These are phyloP conservation scores for Leishmania tarentolae DNA, from an alignment of 208 protist species.

Conservation along the genomic window DNA sequence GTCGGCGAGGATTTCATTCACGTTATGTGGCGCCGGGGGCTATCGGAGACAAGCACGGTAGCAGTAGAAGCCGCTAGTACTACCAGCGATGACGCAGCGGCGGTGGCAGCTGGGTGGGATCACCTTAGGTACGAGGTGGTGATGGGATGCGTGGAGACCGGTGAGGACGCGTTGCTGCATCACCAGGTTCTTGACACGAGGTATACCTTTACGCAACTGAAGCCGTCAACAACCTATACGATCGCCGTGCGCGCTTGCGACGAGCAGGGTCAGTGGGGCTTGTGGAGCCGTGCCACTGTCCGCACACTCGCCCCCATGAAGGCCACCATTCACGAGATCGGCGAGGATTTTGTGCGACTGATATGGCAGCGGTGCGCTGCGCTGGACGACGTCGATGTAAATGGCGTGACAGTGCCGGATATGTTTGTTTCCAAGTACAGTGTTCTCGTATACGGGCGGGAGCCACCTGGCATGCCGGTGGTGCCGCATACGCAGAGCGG, in stretches of 20 bases:
- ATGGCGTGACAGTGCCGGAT: constrained; percentile 47
- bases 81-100: neutral
- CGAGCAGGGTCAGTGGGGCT: constrained; percentile 83
- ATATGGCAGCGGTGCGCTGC: constrained; percentile 79
- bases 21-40: constrained; percentile 73
- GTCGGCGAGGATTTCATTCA: constrained; percentile 91
- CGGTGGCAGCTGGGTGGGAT: constrained; percentile 34
- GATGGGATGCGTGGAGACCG: constrained; percentile 78
- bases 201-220: constrained; percentile 88
- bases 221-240: constrained; percentile 79
- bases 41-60: constrained; percentile 29
- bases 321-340: constrained; percentile 88
- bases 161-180: constrained; percentile 80
- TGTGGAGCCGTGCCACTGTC: constrained; percentile 79
- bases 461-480: constrained; percentile 34
- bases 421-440: constrained; percentile 81
- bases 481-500: constrained; percentile 55
- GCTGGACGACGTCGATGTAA: constrained; percentile 28
- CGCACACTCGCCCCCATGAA: constrained; percentile 81
- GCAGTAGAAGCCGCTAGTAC: neutral
- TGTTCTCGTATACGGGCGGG: constrained; percentile 75
- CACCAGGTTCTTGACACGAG: constrained; percentile 80
- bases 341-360: constrained; percentile 91
- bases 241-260: constrained; percentile 89
- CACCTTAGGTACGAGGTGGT: constrained; percentile 91